Base-by-base conservation (phyloP, 2,329 filamentous ascomycete genomes). In the Pseudogymnoascus pannorum region DNA sequence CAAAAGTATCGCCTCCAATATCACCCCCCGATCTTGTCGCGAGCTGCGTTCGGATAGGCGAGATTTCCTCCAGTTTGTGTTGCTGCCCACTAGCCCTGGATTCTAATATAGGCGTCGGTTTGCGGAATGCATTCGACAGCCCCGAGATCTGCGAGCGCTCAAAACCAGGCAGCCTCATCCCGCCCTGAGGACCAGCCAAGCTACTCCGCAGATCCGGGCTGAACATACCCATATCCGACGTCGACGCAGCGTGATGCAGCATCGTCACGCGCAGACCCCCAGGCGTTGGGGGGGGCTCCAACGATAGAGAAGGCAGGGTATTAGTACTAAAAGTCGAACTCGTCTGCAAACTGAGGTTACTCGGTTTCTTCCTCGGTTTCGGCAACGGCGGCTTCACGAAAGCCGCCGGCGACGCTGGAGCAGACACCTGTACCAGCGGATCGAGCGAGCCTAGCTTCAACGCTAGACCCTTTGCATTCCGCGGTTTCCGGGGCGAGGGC, bases 391-490 rank as follows among this genome's bases (percentile, higher is more conserved):
- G 90, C 72, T 92, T 92, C 69, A 92, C 91, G 70, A 94, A 94
- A 1, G 85, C 88, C 11, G 84, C 79, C 5, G 89, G 87, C 40
- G 89, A 88, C 0, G 86, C 85, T 9, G 81, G 77, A 60, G 83
- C 74, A 0, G 78, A 75, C 8, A 78, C 74, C 66, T 81, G 72
- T 69, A 80, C 75, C 7, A 79, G 74, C 36, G 76, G 75, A 57
- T 74, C 71, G 9, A 74, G 75, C 57, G 81, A 78, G 0, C 78
- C 87, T 60, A 81, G 85, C 69, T 92, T 89, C 51, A 94, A 89
- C 1, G 88, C 92, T 4, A 94, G 79, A 38, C 89, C 89, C 75
- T 94, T 94, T 75, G 92, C 87, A 70, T 94, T 94, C 62, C 89
- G 86, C n/a, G 83, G 81, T 69, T 88, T 87, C 68, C 88, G 81